A percentile compares a stretch with the other conserved stretches of the same genome.
These are phyloP conservation scores for Geum urbanum DNA, from an alignment of 306 rosid species.

Conservation along the genomic window DNA sequence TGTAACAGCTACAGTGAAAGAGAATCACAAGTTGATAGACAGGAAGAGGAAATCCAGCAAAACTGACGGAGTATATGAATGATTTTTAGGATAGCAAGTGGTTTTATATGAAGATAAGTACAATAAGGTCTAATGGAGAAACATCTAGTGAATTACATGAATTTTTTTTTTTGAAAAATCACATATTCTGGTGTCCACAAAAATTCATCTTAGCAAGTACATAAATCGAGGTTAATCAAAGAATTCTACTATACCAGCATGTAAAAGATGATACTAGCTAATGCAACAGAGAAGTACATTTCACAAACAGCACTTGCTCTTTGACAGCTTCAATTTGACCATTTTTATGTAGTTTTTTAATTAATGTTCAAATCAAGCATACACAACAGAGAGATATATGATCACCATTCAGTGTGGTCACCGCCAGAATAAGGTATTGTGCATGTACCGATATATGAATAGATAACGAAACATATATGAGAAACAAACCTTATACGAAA, in stretches of 20 bases:
- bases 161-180: too few relatives aligned
- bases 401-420: background rate
- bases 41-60: background rate
- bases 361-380: background rate
- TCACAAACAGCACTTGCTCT: background rate
- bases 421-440: background rate
- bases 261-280: background rate
- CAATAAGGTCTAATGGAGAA: background rate
- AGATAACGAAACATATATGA: background rate
- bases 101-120: background rate
- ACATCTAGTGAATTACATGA: background rate
- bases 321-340: background rate
- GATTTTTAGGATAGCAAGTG: background rate
- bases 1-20: background rate
- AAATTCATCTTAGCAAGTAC: background rate
- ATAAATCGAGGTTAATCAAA: background rate
- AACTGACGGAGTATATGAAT: background rate
- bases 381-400: background rate
- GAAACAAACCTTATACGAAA: slow-evolving; percentile 48
- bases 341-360: background rate
- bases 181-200: background rate
- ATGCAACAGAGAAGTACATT: background rate
- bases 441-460: background rate
- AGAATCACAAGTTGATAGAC: background rate
- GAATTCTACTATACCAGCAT: background rate